A percentile compares a stretch with the other conserved stretches of the same genome.
Conservation (phyloP, 2,329 filamentous ascomycete genomes). For the Furcasterigmium furcatum region DNA sequence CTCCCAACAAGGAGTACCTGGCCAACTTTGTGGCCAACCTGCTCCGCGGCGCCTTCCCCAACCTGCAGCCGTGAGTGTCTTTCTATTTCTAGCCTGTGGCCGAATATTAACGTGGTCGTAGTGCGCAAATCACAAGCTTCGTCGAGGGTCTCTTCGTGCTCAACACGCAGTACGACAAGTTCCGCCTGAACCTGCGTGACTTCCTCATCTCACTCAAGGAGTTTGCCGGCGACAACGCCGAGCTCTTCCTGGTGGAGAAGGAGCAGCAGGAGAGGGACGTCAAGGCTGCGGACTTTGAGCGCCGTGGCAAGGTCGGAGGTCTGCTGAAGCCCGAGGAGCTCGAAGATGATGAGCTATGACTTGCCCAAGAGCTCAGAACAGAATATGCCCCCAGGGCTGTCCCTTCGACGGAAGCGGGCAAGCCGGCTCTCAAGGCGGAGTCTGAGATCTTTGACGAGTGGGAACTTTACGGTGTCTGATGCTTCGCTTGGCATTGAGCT, state of each 20-base stretch:
- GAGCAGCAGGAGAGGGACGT: conserved; percentile 86
- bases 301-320: conserved; percentile 91
- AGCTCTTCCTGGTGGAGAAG: conserved; percentile 90
- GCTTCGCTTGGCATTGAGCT: not conserved
- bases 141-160: conserved; percentile 85
- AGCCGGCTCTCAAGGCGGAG: not conserved
- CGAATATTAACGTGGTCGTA: conserved; percentile 46
- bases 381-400: conserved; percentile 1
- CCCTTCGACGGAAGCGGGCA: not conserved
- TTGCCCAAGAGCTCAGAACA: conserved; percentile 1
- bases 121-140: conserved; percentile 83
- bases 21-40: conserved; percentile 82
- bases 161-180: conserved; percentile 87
- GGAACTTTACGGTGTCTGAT: conserved; percentile 2
- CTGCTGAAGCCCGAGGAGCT: conserved; percentile 97
- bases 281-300: conserved; percentile 84
- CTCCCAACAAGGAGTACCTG: conserved; percentile 87
- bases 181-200: conserved; percentile 93
- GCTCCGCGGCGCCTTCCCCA: conserved; percentile 86
- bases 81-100: not conserved
- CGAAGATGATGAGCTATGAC: conserved; percentile 77
- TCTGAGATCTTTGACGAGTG: conserved; percentile 1
- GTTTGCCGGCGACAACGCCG: conserved; percentile 91
- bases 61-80: conserved; percentile 75
- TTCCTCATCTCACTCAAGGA: conserved; percentile 98